A percentile compares a stretch with the other conserved stretches of the same genome.
phyloP scores from a whole-genome alignment of 495 filamentous ascomycete species.

The Cairneyella variabilis region DNA sequence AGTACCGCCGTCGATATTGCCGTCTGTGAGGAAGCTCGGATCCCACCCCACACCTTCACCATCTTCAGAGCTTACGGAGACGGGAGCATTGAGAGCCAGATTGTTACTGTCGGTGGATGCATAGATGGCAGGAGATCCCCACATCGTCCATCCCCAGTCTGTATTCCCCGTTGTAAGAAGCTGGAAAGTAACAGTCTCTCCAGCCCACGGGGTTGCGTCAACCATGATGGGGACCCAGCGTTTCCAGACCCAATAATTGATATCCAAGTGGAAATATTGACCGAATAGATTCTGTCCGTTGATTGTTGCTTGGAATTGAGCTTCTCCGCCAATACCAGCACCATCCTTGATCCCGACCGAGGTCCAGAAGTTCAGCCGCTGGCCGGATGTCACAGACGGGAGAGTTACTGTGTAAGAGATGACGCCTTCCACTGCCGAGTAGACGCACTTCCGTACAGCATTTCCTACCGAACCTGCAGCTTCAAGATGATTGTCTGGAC shows the following conservation, averaged over 20 bases:
- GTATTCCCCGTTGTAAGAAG: slow-evolving; percentile 3
- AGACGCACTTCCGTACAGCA: slow-evolving; percentile 1
- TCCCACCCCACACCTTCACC: background rate
- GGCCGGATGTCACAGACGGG: background rate
- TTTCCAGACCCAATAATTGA: slow-evolving; percentile 5
- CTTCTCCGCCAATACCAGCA: slow-evolving; percentile 6
- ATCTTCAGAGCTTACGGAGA: background rate
- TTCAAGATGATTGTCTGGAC: slow-evolving; percentile 6
- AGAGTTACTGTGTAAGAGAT: background rate
- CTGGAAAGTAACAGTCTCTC: background rate
- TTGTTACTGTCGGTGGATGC: background rate
- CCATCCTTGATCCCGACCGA: slow-evolving; percentile 12
- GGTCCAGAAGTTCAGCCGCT: slow-evolving; percentile 10
- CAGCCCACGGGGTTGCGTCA: slow-evolving; percentile 2
- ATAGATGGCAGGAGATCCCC: slow-evolving; percentile 3
- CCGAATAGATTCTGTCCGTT: slow-evolving; percentile 1
- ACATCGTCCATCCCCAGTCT: background rate
- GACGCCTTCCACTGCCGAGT: slow-evolving; percentile 2
- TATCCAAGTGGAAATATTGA: background rate
- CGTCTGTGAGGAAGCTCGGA: background rate
- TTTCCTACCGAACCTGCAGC: slow-evolving; percentile 1
- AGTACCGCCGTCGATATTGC: background rate
- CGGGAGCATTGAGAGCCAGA: background rate
- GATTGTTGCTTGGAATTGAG: background rate
- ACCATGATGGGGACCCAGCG: slow-evolving; percentile 4